Evolutionary conservation across 2,329 filamentous ascomycete genomes (phyloP).

Genomic region (Penicillium decumbens): DNA sequence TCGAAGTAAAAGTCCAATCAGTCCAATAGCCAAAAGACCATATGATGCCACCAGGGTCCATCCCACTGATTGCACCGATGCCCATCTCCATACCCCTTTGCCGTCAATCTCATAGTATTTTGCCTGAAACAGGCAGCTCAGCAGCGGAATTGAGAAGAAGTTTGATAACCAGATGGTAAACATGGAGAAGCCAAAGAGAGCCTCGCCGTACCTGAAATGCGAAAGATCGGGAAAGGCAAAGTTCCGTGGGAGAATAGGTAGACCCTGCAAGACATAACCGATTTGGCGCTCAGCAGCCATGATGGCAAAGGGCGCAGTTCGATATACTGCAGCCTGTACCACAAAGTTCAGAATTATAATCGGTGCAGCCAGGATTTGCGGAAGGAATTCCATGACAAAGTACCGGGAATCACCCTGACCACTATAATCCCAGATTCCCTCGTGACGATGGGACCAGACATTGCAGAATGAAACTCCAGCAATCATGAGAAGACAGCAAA

Average conservation of each 20-base stretch:
- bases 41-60: conserved; percentile 77
- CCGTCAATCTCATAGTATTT: conserved; percentile 57
- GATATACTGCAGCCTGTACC: conserved; percentile 67
- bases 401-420: conserved; percentile 69
- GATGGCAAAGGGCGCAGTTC: conserved; percentile 71
- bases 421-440: conserved; percentile 64
- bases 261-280: conserved; percentile 60
- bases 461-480: conserved; percentile 68
- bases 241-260: conserved; percentile 56
- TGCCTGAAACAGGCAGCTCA: conserved; percentile 69
- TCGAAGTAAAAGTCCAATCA: conserved; percentile 57
- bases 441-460: conserved; percentile 58
- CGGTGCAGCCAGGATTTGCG: conserved; percentile 67
- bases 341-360: conserved; percentile 74
- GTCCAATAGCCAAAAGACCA: conserved; percentile 57
- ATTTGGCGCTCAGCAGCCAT: conserved; percentile 63
- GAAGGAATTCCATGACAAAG: conserved; percentile 81
- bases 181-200: conserved; percentile 62
- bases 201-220: conserved; percentile 65
- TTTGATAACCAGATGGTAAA: conserved; percentile 71
- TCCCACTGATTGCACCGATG: conserved; percentile 68
- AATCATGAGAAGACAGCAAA: conserved; percentile 65
- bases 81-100: conserved; percentile 68
- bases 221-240: conserved; percentile 64
- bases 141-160: conserved; percentile 70